Conservation (phyloP, 371 early-diverging fungal genomes). For the Coemansia sp. region DNA sequence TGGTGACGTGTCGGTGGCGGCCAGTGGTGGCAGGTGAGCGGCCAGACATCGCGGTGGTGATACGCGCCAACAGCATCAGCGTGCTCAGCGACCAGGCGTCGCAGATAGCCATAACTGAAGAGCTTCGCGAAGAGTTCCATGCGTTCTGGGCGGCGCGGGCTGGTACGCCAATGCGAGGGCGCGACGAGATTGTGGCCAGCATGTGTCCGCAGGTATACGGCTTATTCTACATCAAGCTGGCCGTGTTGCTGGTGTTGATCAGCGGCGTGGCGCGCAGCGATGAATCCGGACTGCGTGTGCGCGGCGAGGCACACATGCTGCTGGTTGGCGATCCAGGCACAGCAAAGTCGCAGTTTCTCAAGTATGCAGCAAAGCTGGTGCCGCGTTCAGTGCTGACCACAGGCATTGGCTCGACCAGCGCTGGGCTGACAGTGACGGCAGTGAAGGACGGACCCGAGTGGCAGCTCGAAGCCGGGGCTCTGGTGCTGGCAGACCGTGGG, state of each 20-base stretch:
- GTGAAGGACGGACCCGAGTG: conserved; percentile 99
- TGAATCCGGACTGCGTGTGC: conserved; percentile 89
- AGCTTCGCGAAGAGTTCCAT: neutral
- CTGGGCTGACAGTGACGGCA: conserved; percentile 98
- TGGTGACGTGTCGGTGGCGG: conserved; percentile 1
- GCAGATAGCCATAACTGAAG: conserved; percentile 3
- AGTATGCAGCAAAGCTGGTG: conserved; percentile 85
- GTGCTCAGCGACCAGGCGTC: conserved; percentile 4
- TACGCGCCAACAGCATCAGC: conserved; percentile 11
- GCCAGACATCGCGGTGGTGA: conserved; percentile 6
- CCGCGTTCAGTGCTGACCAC: conserved; percentile 98
- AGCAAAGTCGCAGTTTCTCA: conserved; percentile 97
- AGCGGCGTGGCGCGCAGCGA: conserved; percentile 97
- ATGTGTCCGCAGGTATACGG: conserved; percentile 20
- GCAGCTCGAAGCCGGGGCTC: conserved; percentile 99
- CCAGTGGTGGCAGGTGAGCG: conserved; percentile 8
- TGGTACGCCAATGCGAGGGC: conserved; percentile 5
- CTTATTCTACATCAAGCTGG: conserved; percentile 89
- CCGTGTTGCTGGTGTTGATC: conserved; percentile 91
- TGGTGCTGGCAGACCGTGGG: conserved; percentile 99
- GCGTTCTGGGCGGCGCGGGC: conserved; percentile 3
- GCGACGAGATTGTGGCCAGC: conserved; percentile 11
- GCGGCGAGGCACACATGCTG: conserved; percentile 99
- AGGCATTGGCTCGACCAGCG: conserved; percentile 98
- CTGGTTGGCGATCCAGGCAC: conserved; percentile 99